Evolutionary conservation across 352 stramenopile species (phyloP), one percentile per base, ranked within the genome.

Genomic region (Phytophthora rubi): DNA sequence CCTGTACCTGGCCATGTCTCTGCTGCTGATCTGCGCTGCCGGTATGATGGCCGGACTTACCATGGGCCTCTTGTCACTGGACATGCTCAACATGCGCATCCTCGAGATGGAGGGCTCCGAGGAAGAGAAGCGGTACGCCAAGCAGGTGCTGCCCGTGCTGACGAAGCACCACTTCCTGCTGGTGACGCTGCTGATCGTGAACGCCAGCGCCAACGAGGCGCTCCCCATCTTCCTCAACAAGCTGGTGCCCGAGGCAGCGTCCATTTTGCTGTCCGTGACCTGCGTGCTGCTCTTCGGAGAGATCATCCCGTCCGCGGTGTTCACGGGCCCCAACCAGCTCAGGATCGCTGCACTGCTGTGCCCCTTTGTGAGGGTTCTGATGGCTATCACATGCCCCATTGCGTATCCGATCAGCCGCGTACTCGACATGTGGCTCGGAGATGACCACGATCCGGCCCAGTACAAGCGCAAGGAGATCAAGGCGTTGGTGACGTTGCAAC

Each of bases 201-300:
- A 99, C 77, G 88, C 91, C 26, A 73, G 89, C 21, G 95, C 95
- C 1, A 98, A 99, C 66, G 97, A 99, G 76, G 86, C 92, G 18
- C 80, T 99, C 15, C 95, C 96, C 21, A 86, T 99, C 39, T 98
- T 99, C 76, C 79, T 98, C 52, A 95, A 96, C 74, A 83, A 92
- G 48, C 62, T 98, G 45, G 79, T 98, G 35, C 80, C 92, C 0
- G 82, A 95, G 57, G 78, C 80, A 23, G 67, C 96, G 10, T 97
- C 96, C 12, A 95, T 99, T 68, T 70, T 99, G n/a, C 77, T 99
- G n/a, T 98, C 94, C 5, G 96, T 99, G 2, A 98, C 94, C 0
- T 88, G 97, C 18, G 93, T 99, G 32, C 78, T 99, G 16, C 68
- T 99, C 30, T 99, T 98, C 75, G 97, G 97, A 6, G 97, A 99